Evolutionary conservation across 495 filamentous ascomycete genomes (phyloP).

Genomic region (Penicillium samsonianum): DNA sequence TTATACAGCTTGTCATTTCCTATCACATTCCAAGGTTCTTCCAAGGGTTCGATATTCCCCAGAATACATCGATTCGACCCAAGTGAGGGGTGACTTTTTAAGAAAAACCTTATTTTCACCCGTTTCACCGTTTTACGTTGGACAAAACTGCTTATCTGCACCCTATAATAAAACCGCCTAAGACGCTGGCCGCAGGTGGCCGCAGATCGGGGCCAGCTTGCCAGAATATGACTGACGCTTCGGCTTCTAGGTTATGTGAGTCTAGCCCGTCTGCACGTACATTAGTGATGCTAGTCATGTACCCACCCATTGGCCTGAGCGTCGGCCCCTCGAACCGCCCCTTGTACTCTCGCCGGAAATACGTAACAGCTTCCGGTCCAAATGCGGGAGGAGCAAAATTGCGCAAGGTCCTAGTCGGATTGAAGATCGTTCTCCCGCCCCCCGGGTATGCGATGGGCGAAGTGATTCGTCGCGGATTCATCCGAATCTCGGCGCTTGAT

Average conservation of each 20-base stretch:
- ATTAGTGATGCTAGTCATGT: conserved; percentile 4
- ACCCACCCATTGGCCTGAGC: conserved; percentile 28
- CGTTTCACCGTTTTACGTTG: neutral
- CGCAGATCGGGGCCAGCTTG: neutral
- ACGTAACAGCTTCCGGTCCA: conserved; percentile 8
- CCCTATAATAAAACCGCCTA: conserved; percentile 3
- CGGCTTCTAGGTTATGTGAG: neutral
- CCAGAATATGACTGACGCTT: neutral
- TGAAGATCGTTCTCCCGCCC: conserved; percentile 19
- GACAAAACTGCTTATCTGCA: conserved; percentile 19
- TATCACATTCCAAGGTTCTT: neutral
- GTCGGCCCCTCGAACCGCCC: conserved; percentile 17
- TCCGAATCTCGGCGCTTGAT: conserved; percentile 28
- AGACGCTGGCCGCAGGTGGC: neutral
- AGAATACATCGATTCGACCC: neutral
- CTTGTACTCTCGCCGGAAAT: neutral
- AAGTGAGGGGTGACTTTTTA: neutral
- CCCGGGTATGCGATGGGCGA: conserved; percentile 21
- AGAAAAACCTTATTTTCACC: neutral
- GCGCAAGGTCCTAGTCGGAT: conserved; percentile 15
- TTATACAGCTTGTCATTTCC: neutral
- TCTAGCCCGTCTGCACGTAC: conserved; percentile 1
- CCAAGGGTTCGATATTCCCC: neutral
- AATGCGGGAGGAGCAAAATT: neutral
- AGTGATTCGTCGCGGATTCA: conserved; percentile 18